Evolutionary conservation across 352 stramenopile genomes (phyloP).

Genomic region (Phytophthora litchii): DNA sequence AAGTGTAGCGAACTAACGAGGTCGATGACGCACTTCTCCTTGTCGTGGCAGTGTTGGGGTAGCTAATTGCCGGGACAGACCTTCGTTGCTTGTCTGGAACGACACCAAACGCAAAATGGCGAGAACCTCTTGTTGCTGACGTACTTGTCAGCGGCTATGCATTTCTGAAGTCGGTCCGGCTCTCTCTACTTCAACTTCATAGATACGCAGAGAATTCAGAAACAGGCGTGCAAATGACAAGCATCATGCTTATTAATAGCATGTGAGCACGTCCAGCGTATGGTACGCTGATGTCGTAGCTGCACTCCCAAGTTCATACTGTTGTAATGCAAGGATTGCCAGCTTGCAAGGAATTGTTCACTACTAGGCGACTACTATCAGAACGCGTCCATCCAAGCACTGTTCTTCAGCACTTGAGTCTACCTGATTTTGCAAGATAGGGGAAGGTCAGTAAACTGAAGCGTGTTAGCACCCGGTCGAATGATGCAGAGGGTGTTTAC

Average conservation of each 20-base stretch:
- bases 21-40: no score
- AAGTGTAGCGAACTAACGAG: no score
- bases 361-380: no score
- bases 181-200: constrained; percentile 13
- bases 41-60: no score
- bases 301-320: not conserved
- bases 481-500: constrained; percentile 18
- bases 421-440: constrained; percentile 8
- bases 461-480: constrained; percentile 2
- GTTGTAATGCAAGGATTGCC: not conserved
- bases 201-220: constrained; percentile 11
- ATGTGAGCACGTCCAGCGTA: no score
- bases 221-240: constrained; percentile 9
- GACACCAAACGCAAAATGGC: no score
- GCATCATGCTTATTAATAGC: no score
- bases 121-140: not conserved
- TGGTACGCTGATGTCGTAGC: no score
- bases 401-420: no score
- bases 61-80: no score
- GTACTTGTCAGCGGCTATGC: constrained; percentile 2
- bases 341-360: not conserved
- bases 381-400: no score
- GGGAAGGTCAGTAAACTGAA: constrained; percentile 23
- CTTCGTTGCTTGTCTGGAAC: no score
- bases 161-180: constrained; percentile 21